Evolutionary conservation across 1,284 basidiomycete genomes (phyloP).

Genomic region (Sporisorium iseilematis-ciliati): DNA sequence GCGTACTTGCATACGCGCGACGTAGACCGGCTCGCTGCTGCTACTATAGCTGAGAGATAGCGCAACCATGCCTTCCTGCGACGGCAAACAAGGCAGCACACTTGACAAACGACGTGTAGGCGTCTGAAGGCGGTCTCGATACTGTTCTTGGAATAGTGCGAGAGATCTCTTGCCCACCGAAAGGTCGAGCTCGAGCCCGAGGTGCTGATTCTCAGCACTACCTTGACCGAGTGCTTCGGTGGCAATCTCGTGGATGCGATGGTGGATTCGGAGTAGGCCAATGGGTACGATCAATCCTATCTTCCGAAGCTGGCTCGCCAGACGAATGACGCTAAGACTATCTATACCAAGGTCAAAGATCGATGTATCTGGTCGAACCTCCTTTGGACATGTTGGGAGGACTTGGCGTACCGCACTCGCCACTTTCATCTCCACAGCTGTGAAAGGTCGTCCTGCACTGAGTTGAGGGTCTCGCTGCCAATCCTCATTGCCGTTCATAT

Average conservation of each 20-base stretch:
- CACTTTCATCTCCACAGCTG: not conserved
- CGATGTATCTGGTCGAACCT: constrained; percentile 8
- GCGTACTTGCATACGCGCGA: constrained; percentile 14
- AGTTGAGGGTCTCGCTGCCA: not conserved
- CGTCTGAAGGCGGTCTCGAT: not conserved
- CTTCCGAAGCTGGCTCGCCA: constrained; percentile 15
- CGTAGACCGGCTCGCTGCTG: constrained; percentile 8
- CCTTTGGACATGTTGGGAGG: not conserved
- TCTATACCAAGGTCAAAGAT: constrained; percentile 35
- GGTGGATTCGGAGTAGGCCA: constrained; percentile 3
- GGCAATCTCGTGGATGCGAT: constrained; percentile 21
- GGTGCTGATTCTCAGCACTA: not conserved
- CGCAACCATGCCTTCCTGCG: constrained; percentile 28
- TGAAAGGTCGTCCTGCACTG: not conserved
- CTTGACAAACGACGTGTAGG: no score
- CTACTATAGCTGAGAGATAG: constrained; percentile 15
- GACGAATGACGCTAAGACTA: constrained; percentile 22
- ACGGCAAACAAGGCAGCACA: constrained; percentile 20
- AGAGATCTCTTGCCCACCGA: constrained; percentile 5
- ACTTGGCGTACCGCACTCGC: constrained; percentile 2
- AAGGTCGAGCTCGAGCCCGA: constrained; percentile 10
- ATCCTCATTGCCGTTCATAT: no score
- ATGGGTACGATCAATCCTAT: constrained; percentile 10
- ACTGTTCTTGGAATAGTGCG: not conserved
- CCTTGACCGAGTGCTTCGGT: not conserved